Percentiles rank a stretch among this genome's conserved stretches.
These are phyloP conservation scores for Gossypium ekmanianum DNA, from an alignment of 345 rosid genomes.

Conservation along the genomic window DNA sequence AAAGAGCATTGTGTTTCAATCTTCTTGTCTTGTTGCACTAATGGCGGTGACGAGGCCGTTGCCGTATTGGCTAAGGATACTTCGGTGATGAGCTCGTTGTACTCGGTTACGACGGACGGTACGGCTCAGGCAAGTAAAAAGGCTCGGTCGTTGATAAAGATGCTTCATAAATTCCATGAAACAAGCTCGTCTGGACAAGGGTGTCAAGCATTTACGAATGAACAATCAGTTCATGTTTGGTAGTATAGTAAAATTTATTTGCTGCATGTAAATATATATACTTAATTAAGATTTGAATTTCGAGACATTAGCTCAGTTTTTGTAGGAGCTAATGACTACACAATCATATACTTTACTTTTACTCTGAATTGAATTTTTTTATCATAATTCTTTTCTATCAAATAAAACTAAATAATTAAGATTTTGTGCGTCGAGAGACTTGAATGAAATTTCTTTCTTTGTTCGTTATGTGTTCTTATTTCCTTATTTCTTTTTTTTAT, in stretches of 20 bases:
- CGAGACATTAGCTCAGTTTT: slow-evolving; percentile 4
- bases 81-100: slow-evolving; percentile 39
- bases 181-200: slow-evolving; percentile 22
- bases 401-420: neutral
- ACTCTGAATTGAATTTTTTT: neutral
- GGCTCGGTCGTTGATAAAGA: slow-evolving; percentile 39
- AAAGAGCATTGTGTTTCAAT: slow-evolving; percentile 58
- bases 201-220: slow-evolving; percentile 22
- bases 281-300: neutral
- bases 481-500: too few species aligned
- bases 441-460: neutral
- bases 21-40: slow-evolving; percentile 43
- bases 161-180: slow-evolving; percentile 43
- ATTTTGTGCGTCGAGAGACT: neutral
- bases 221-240: slow-evolving; percentile 22
- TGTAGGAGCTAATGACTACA: neutral
- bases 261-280: neutral
- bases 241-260: neutral
- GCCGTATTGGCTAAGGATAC: slow-evolving; percentile 32
- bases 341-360: neutral
- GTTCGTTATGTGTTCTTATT: neutral
- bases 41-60: slow-evolving; percentile 48
- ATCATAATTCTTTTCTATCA: neutral
- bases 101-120: slow-evolving; percentile 41
- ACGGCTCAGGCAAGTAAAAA: slow-evolving; percentile 39